Base-by-base conservation (phyloP, 192 early-diverging fungal genomes). In the Haplosporangium gracile region DNA sequence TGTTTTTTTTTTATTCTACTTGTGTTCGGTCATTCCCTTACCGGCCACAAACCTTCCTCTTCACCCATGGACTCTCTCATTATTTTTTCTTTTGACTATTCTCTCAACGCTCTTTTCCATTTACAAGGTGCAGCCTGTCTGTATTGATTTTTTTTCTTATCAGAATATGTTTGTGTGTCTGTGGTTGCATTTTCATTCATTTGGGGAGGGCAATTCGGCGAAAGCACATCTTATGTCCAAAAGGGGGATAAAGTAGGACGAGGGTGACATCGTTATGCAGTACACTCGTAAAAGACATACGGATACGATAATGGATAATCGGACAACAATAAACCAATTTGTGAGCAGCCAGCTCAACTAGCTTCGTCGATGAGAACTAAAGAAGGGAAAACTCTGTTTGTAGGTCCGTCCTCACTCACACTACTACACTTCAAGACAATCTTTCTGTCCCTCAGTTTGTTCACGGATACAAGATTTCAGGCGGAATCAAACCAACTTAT, bases 401-500 rank as follows among this genome's bases (percentile, higher is more conserved):
- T 11, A 65, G 60, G 60, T 32, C 60, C 60, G 60, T 65, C 60
- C 60, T 11, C 29, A 4, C 60, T 65, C 3, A 32, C 60, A 65
- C 55, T 57, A 26, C n/a, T 26, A 8, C 29, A 65, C 8, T 32
- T 1, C 32, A 45, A 45, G 9, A 45, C 43, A 45, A 45, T 15
- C 60, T 2, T 11, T 65, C 60, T 65, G 43, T 45, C 43, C 15
- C 43, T 65, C 26, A 38, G 0, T 9, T 40, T 22, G 70, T 42
- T 71, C 70, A 71, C 70, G 70, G 70, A 71, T 71, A 71, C 70
- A 71, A 65, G 60, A 65, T 65, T 57, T 65, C 60, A 65, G 60
- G 24, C n/a, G 6, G 24, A 36, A 36, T 2, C 36, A 57, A 22
- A 57, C 18, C 55, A 34, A 65, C 60, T 16, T 13, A 29, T 15